Evolutionary conservation across 352 stramenopile species (phyloP).

Genomic region (Globisporangium middletonii): DNA sequence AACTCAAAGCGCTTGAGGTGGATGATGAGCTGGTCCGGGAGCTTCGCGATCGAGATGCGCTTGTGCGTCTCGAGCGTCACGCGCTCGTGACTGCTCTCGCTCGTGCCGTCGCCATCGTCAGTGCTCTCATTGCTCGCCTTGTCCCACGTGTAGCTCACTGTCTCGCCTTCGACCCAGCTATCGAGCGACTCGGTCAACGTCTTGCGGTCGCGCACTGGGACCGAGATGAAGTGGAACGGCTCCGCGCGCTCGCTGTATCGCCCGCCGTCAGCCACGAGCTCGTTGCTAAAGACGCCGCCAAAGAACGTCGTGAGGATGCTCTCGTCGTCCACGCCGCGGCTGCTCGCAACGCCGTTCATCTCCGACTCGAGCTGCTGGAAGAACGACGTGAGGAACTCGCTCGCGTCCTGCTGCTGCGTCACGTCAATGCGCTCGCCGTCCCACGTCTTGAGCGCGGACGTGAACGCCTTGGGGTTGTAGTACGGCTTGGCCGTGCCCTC

Average conservation of each 20-base stretch:
- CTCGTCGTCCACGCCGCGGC: slow-evolving; percentile 46
- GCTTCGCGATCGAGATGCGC: slow-evolving; percentile 82
- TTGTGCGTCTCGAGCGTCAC: slow-evolving; percentile 89
- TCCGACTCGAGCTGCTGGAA: slow-evolving; percentile 91
- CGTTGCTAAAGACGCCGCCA: slow-evolving; percentile 89
- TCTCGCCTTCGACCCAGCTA: slow-evolving; percentile 86
- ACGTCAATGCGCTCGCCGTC: slow-evolving; percentile 86
- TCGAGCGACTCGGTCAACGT: slow-evolving; percentile 83
- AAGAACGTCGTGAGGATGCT: slow-evolving; percentile 86
- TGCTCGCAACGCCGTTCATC: slow-evolving; percentile 68
- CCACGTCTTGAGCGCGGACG: slow-evolving; percentile 80
- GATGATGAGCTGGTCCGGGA: slow-evolving; percentile 89
- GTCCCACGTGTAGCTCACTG: slow-evolving; percentile 89
- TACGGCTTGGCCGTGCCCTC: slow-evolving; percentile 81
- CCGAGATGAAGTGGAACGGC: slow-evolving; percentile 89
- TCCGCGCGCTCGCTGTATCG: slow-evolving; percentile 87
- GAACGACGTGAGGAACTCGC: slow-evolving; percentile 92
- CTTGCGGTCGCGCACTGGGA: slow-evolving; percentile 84
- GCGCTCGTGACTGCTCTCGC: slow-evolving; percentile 39
- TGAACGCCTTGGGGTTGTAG: slow-evolving; percentile 80
- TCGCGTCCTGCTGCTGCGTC: slow-evolving; percentile 90
- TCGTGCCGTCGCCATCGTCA: slow-evolving; percentile 17
- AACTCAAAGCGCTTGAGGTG: slow-evolving; percentile 96
- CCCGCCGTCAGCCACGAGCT: slow-evolving; percentile 84
- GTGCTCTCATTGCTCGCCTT: slow-evolving; percentile 11